Evolutionary conservation across 306 rosid genomes (phyloP).

Genomic region (Trifolium subterraneum): DNA sequence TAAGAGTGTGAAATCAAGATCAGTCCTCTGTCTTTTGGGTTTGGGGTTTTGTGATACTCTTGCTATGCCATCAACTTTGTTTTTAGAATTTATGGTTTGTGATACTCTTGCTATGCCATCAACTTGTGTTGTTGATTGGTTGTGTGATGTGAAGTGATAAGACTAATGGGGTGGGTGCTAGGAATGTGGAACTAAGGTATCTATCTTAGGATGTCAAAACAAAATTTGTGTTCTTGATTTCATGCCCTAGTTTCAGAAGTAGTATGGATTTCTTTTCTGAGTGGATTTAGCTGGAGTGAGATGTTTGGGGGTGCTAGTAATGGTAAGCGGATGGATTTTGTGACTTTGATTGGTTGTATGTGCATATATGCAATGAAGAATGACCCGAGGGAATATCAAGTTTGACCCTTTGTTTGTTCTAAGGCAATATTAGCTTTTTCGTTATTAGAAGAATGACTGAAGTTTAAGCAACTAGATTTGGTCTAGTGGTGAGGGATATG

Average conservation of each 20-base stretch:
- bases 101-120: too few species aligned
- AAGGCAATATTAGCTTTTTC: slow-evolving; percentile 6
- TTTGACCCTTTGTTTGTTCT: neutral
- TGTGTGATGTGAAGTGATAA: neutral
- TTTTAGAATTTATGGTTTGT: too few species aligned
- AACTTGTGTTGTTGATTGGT: neutral
- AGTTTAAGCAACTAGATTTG: neutral
- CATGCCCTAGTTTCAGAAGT: neutral
- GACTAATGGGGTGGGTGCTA: neutral
- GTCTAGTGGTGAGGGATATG: too few species aligned
- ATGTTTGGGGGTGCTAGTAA: neutral
- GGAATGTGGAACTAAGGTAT: neutral
- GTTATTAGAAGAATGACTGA: neutral
- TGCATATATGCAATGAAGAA: neutral
- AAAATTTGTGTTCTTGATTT: neutral
- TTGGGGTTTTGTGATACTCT: too few species aligned
- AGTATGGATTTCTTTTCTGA: neutral
- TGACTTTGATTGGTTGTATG: neutral
- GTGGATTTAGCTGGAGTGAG: neutral
- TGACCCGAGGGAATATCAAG: neutral
- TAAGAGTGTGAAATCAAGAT: too few species aligned
- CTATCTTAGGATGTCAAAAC: neutral
- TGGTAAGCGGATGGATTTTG: neutral
- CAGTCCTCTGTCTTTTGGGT: too few species aligned
- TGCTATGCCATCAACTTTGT: too few species aligned